Evolutionary conservation across 2,329 filamentous ascomycete species (phyloP).

Genomic region (Diplodia mutila): DNA sequence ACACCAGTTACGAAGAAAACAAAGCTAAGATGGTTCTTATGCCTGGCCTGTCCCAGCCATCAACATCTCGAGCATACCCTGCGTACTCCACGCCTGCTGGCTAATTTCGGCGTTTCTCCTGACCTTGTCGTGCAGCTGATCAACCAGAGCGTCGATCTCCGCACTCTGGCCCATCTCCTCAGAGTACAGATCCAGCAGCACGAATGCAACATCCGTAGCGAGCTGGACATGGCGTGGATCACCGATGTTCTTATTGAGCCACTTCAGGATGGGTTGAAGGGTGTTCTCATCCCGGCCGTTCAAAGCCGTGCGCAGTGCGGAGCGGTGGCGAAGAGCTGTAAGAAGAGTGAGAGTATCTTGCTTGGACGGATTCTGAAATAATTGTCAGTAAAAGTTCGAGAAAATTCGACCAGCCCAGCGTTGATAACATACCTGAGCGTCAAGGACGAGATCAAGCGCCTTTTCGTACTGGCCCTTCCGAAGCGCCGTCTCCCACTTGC

Average conservation of each 20-base stretch:
- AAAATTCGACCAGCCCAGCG: no score
- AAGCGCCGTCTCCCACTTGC: conserved; percentile 80
- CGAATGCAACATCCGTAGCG: conserved; percentile 80
- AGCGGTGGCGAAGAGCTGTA: conserved; percentile 83
- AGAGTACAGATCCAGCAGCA: conserved; percentile 85
- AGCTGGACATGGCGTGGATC: conserved; percentile 81
- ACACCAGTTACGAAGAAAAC: background rate
- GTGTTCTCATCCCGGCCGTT: conserved; percentile 78
- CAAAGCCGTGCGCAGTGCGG: conserved; percentile 79
- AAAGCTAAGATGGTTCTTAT: conserved; percentile 22
- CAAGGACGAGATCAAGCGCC: conserved; percentile 79
- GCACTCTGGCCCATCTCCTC: conserved; percentile 75
- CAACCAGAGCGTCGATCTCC: conserved; percentile 72
- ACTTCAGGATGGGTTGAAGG: conserved; percentile 80
- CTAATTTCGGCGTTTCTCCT: conserved; percentile 78
- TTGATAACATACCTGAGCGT: conserved; percentile 39
- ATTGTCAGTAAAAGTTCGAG: background rate
- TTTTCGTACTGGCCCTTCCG: conserved; percentile 75
- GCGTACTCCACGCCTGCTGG: conserved; percentile 78
- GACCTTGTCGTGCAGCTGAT: conserved; percentile 70
- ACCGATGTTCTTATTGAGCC: conserved; percentile 78
- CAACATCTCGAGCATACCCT: conserved; percentile 85
- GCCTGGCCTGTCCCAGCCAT: conserved; percentile 50
- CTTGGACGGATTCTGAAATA: background rate
- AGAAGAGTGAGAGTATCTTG: conserved; percentile 71